A percentile compares a stretch with the other conserved stretches of the same genome.
These are phyloP conservation scores for Botryosphaeria dothidea DNA, from an alignment of 2,329 filamentous ascomycete species.

Conservation along the genomic window DNA sequence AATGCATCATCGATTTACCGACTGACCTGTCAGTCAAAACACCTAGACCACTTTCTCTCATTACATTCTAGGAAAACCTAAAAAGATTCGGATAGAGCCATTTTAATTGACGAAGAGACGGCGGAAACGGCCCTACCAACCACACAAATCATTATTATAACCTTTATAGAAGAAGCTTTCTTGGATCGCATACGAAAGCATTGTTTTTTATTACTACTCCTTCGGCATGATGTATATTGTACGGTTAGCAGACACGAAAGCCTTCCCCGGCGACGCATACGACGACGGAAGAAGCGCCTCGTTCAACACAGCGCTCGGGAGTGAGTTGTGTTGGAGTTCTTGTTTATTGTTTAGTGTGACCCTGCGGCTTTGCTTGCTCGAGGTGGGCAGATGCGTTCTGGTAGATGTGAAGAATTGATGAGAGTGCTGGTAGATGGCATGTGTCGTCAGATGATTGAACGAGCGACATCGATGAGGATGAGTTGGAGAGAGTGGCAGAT, in stretches of 20 bases:
- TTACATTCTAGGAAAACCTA: not conserved
- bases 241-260: not conserved
- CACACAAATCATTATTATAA: not conserved
- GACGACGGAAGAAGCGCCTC: not conserved
- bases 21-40: not conserved
- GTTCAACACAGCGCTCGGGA: not conserved
- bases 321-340: not conserved
- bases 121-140: conserved; percentile 13
- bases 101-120: conserved; percentile 19
- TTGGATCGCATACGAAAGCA: not conserved
- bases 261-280: not conserved
- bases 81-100: conserved; percentile 10
- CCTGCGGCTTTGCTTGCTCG: not conserved
- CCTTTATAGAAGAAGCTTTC: not conserved
- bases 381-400: too few species aligned
- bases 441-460: too few species aligned
- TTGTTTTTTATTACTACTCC: not conserved
- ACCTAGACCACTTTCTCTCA: not conserved
- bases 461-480: too few species aligned
- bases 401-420: too few species aligned
- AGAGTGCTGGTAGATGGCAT: too few species aligned
- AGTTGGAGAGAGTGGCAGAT: too few species aligned
- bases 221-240: not conserved
- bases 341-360: not conserved
- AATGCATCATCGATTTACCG: not conserved